Evolutionary conservation across 1,139 yeast species (phyloP).

Genomic region (Scheffersomyces quercinus): DNA sequence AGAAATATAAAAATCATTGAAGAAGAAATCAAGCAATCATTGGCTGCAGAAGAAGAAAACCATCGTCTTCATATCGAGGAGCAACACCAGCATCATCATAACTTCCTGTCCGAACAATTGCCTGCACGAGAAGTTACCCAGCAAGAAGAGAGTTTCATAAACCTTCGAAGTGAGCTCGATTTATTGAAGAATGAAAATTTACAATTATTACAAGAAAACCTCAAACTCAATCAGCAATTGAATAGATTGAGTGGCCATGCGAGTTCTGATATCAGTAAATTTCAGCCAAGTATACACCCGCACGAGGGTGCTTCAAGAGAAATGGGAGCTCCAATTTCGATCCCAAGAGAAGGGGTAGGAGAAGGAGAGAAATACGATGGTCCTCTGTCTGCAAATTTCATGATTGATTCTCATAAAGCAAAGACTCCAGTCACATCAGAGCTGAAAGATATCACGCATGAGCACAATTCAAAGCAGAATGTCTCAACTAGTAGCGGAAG

Average conservation of each 20-base stretch:
- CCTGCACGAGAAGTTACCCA: neutral
- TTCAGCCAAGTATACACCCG: neutral
- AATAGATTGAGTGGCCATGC: neutral
- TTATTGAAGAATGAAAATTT: constrained; percentile 20
- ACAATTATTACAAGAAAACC: constrained; percentile 20
- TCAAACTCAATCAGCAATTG: constrained; percentile 15
- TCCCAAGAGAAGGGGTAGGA: constrained; percentile 4
- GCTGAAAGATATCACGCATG: neutral
- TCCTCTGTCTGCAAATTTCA: constrained; percentile 48
- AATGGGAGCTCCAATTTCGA: neutral
- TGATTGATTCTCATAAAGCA: constrained; percentile 38
- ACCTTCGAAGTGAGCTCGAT: constrained; percentile 13
- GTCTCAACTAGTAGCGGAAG: neutral
- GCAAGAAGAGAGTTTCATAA: constrained; percentile 1
- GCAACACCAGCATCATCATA: neutral
- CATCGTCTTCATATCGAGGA: neutral
- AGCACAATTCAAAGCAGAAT: neutral
- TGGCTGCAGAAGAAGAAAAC: neutral
- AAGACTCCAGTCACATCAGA: constrained; percentile 5
- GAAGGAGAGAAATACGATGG: constrained; percentile 48
- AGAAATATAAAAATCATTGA: constrained; percentile 36
- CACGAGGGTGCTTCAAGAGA: neutral
- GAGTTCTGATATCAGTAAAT: neutral
- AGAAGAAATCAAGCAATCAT: constrained; percentile 13
- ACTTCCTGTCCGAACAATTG: neutral